Evolutionary conservation across 305 asterid genomes (phyloP).

Genomic region (Solanum hybrid): DNA sequence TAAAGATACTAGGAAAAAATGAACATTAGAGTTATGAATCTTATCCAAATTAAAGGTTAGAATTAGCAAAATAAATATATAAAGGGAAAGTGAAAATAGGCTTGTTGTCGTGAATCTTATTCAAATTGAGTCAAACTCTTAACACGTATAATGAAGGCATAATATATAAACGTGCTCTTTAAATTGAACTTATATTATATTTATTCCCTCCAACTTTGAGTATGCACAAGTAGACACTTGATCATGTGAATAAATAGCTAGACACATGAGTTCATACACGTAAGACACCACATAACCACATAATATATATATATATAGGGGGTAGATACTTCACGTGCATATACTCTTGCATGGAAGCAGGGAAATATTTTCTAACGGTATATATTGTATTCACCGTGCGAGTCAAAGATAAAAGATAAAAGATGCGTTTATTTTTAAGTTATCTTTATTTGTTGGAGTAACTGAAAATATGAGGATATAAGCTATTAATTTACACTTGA

Average conservation of each 20-base stretch:
- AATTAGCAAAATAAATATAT: not conserved
- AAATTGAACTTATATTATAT: too few relatives aligned
- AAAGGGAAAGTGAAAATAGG: not conserved
- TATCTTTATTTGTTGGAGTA: not conserved
- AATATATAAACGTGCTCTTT: too few relatives aligned
- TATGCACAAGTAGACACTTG: too few relatives aligned
- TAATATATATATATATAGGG: too few relatives aligned
- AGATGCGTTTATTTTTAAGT: not conserved
- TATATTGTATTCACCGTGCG: not conserved
- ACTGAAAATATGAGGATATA: not conserved
- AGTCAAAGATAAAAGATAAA: not conserved
- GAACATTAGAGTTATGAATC: not conserved
- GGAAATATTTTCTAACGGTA: not conserved
- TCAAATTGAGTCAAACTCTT: too few relatives aligned
- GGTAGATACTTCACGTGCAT: not conserved
- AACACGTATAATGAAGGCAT: too few relatives aligned
- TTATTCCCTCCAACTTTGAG: too few relatives aligned
- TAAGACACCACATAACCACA: too few relatives aligned
- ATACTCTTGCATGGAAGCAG: not conserved
- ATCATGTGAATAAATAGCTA: too few relatives aligned
- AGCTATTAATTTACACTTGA: not conserved
- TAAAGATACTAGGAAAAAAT: not conserved
- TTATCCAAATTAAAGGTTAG: not conserved
- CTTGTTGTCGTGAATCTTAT: too few relatives aligned
- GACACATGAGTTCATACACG: too few relatives aligned